Evolutionary conservation across 768 basidiomycete genomes (phyloP).

Genomic region (Tricholoma saponaceum): DNA sequence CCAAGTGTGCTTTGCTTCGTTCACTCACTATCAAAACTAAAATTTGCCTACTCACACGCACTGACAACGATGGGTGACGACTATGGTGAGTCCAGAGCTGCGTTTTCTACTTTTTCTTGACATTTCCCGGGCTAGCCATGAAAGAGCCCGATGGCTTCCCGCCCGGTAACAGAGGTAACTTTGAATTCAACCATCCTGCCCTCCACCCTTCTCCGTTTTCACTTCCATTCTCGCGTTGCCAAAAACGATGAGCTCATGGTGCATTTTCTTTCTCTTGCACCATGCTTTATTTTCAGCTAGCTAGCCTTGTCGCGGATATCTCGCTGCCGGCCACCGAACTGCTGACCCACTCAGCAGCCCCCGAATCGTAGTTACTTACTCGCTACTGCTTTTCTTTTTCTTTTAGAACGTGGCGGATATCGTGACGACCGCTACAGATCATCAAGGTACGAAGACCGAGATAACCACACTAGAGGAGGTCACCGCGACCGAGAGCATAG

Average conservation of each 20-base stretch:
- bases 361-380: slow-evolving; percentile 46
- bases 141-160: slow-evolving; percentile 9
- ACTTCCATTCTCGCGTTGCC: slow-evolving; percentile 25
- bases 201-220: slow-evolving; percentile 7
- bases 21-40: slow-evolving; percentile 20
- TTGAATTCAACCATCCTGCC: slow-evolving; percentile 10
- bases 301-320: slow-evolving; percentile 40
- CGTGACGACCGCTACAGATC: slow-evolving; percentile 68
- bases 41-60: slow-evolving; percentile 7
- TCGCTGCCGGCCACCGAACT: slow-evolving; percentile 34
- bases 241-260: slow-evolving; percentile 62
- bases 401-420: slow-evolving; percentile 51
- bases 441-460: slow-evolving; percentile 59
- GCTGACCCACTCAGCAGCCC: slow-evolving; percentile 33
- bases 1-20: slow-evolving; percentile 21
- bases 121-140: slow-evolving; percentile 14
- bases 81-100: slow-evolving; percentile 44
- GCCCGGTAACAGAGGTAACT: slow-evolving; percentile 22
- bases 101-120: slow-evolving; percentile 21
- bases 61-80: slow-evolving; percentile 44
- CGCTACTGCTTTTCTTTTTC: slow-evolving; percentile 38
- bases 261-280: slow-evolving; percentile 51
- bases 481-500: slow-evolving; percentile 48
- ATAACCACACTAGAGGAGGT: slow-evolving; percentile 41
- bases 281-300: slow-evolving; percentile 65